Evolutionary conservation across 106 monocot genomes (phyloP), one percentile per base, ranked within the genome.

Genomic region (Cymbidium sinense): DNA sequence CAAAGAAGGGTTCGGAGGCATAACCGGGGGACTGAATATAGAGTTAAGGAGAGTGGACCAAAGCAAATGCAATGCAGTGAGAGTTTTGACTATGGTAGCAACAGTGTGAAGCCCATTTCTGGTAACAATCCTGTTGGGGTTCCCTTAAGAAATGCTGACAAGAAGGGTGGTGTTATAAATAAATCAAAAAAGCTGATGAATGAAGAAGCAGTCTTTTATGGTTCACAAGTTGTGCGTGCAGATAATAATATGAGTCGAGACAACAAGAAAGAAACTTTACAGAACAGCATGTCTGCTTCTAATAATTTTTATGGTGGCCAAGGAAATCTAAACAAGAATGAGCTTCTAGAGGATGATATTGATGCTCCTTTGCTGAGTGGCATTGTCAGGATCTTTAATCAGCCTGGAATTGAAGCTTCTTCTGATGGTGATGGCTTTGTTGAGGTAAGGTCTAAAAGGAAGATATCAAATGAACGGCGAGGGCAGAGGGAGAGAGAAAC

Each of bases 381-480:
- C 43, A 76, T 89, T 76, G 87, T 94, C 61, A 84, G 94, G 55
- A 82, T 98, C 79, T 93, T 89, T 76, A 90, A 86, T 34, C 96
- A 98, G 70, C 85, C 87, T 33, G 96, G 96, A 12, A 98, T 94
- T 81, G 96, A 94, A 87, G 81, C 86, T 75, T 94, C 91, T 70
- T 87, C 83, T 78, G 94, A 98, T 79, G 96, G 86, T 67, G 91
- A 94, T 88, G 91, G 89, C 76, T 98, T 98, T 76, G 94, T 98
- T 70, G 83, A 98, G 83, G 96, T 98, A 36, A 94, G 88, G 76
- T 98, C 96, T 43, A 98, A 98, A 83, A 88, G 88, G 82, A 94
- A 98, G 79, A 94, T 98, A 86, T 74, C 94, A 55, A 91, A 87
- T 90, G 96, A 94, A 43, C 84, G 88, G 23, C 75, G 94, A 74